Base-by-base conservation (phyloP, 164 flowering plant species). In the Nymphaea colorata region DNA sequence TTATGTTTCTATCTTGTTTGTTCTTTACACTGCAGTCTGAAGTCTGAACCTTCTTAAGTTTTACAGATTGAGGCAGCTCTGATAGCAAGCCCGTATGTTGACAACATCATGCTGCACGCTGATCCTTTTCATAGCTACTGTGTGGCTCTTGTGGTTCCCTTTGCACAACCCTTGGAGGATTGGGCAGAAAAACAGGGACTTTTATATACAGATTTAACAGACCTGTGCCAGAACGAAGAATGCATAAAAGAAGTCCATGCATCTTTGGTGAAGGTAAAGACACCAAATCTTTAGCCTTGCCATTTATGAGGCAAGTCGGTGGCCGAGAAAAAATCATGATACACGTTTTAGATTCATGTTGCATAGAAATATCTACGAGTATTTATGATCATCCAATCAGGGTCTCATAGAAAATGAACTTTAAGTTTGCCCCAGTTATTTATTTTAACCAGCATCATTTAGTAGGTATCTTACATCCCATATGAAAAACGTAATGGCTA, bases 61-160 rank as follows among this genome's bases (percentile, higher is more conserved):
- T 69, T 72, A 60, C 94, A 94, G 99, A 96, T 94, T 71, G 99
- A 94, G 75, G 90, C 96, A 66, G 88, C 83, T 68, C 85, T 92
- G 2, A 64, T 71, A 17, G 86, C 78, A 66, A 83, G 93, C 81
- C 83, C 98, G 0, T 91, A 86, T 66, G 94, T 90, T 3, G 96
- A 88, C 78, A 94, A 86, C 68, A 86, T 94, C 11, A 90, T 94
- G 98, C 6, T 91, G 74, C 91, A 94, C 76, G 98, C 96, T 43
- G 88, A 92, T 80, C 88, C 99, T 47, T 94, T 90, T 64, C 87
- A 86, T 73, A 91, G 83, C 73, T 91, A 80, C 79, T 91, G 96
- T 77, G 98, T 94, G 80, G 99, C 99, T 71, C 82, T 94, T 70
- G 89, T 92, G 72, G 98, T 90, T 64, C 88, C 85, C 65, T 79